A percentile compares a stretch with the other conserved stretches of the same genome.
These are phyloP conservation scores for Aspergillus sp. DNA, from an alignment of 2,329 filamentous ascomycete genomes.

Conservation along the genomic window DNA sequence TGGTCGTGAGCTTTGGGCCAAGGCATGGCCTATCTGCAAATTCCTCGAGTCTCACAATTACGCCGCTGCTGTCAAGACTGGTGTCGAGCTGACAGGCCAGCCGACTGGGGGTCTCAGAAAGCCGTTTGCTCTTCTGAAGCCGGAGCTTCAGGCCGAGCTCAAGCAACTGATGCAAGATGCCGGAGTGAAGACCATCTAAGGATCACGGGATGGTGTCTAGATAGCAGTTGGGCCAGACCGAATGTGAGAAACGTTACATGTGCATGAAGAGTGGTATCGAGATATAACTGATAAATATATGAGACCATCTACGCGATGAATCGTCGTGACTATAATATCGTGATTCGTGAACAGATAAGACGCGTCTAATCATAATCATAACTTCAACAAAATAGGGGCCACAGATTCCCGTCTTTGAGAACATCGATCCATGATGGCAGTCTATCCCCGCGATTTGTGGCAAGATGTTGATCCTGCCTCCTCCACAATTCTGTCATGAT, in stretches of 20 bases:
- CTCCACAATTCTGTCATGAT: slow-evolving; percentile 29
- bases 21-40: slow-evolving; percentile 51
- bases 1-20: slow-evolving; percentile 48
- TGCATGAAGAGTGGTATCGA: not conserved
- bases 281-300: not conserved
- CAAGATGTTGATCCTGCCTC: slow-evolving; percentile 25
- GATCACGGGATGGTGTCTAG: not conserved
- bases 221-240: not conserved
- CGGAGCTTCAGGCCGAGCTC: slow-evolving; percentile 33
- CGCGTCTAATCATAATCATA: not conserved
- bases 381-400: slow-evolving; percentile 27
- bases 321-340: not conserved
- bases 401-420: slow-evolving; percentile 20
- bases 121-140: slow-evolving; percentile 44
- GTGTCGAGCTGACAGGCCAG: slow-evolving; percentile 47
- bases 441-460: slow-evolving; percentile 16
- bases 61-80: slow-evolving; percentile 49
- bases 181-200: slow-evolving; percentile 34
- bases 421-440: slow-evolving; percentile 30
- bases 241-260: too few species aligned
- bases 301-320: not conserved
- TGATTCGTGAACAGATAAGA: not conserved
- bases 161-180: slow-evolving; percentile 38
- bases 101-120: slow-evolving; percentile 49
- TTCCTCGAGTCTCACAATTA: slow-evolving; percentile 51